Evolutionary conservation across 306 rosid species (phyloP), one percentile per base, ranked within the genome.

Genomic region (Acmispon strigosus): DNA sequence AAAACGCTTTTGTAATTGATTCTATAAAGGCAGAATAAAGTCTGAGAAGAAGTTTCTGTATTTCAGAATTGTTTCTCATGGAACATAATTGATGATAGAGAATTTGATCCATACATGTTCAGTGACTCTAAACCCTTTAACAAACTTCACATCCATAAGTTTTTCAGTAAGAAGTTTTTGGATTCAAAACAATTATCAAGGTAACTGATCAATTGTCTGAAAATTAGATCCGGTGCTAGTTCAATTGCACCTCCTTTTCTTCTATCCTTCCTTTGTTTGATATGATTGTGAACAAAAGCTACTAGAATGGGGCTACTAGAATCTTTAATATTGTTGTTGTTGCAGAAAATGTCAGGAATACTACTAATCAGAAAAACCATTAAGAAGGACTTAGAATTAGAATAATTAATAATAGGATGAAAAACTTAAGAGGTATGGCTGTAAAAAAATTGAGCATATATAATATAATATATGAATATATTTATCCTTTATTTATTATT

Each of bases 191-290:
- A 57, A 7, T 58, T 48, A 24, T 51, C 10, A 52, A 61, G 51
- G 24, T 32, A 51, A 5, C 53, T 51, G 55, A 42, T n/a, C n/a
- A n/a, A 74, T 10, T 20, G 36, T 53, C 55, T 9, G 37, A 14
- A 32, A 75, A 19, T 43, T 12, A 42, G 80, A 76, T 76, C 62
- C 50, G 52, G 8, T 57, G 73, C 69, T 48, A 54, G 49, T 32
- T 45, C 45, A 77, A 29, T 48, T 55, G 80, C 68, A 68, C 63
- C 60, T 49, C 51, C 43, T 57, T 19, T 50, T 65, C 47, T 43
- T 45, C 53, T 50, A 4, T 70, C 10, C 27, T 72, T 70, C 16
- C 24, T 66, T 57, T 50, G 3, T 45, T 62, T 36, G 41, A 36
- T 6, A 36, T 36, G 41, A 36, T 36, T 36, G 9, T 32, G 6